These are phyloP conservation scores for Colletotrichum karsti DNA, from an alignment of 2,329 filamentous ascomycete species.

Conservation along the genomic window DNA sequence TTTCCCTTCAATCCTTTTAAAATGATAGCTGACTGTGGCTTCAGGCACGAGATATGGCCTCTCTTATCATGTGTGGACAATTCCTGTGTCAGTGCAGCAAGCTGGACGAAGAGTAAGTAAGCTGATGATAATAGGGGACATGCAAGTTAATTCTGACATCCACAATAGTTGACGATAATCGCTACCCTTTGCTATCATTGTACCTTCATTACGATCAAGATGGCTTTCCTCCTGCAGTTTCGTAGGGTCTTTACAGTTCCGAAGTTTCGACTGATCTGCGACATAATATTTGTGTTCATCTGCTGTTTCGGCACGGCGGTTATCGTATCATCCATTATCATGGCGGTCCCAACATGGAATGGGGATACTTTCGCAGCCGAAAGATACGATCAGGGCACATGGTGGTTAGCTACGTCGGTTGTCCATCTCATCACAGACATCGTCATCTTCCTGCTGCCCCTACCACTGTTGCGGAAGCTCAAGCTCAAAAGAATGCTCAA, in stretches of 20 bases:
- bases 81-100: background rate
- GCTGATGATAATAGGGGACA: background rate
- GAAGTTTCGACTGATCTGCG: background rate
- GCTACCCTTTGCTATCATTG: slow-evolving; percentile 14
- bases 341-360: background rate
- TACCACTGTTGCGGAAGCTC: slow-evolving; percentile 6
- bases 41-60: slow-evolving; percentile 5
- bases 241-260: slow-evolving; percentile 6
- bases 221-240: slow-evolving; percentile 15
- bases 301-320: slow-evolving; percentile 7
- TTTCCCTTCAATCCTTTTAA: too few relatives aligned
- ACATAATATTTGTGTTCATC: slow-evolving; percentile 18
- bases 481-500: background rate
- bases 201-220: slow-evolving; percentile 19
- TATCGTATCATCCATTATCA: slow-evolving; percentile 5
- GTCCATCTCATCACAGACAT: slow-evolving; percentile 21
- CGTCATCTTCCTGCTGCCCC: slow-evolving; percentile 23
- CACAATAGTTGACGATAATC: background rate
- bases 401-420: slow-evolving; percentile 8
- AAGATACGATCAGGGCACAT: background rate
- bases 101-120: background rate
- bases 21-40: background rate
- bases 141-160: background rate
- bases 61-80: background rate
- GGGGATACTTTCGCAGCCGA: background rate